Percentiles rank a stretch among this genome's conserved stretches.
phyloP scores from a whole-genome alignment of 768 basidiomycete genomes.

The Dentipellis fragilis region DNA sequence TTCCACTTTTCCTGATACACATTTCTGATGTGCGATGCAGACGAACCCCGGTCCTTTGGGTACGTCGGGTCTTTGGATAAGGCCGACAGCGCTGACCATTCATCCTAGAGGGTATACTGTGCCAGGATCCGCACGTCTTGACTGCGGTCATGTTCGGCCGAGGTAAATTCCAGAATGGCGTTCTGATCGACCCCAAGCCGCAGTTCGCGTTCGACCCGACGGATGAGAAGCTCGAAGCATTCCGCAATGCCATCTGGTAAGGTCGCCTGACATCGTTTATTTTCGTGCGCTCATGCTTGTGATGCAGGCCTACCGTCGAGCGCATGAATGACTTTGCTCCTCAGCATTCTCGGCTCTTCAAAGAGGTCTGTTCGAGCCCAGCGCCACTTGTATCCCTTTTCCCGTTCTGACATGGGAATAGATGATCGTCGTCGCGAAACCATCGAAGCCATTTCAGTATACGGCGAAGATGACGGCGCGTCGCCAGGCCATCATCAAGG shows the following conservation, averaged over 20 bases:
- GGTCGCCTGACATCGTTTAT: not conserved
- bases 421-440: slow-evolving; percentile 34
- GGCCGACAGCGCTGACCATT: slow-evolving; percentile 25
- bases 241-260: slow-evolving; percentile 14
- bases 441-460: slow-evolving; percentile 31
- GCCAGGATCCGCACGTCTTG: slow-evolving; percentile 20
- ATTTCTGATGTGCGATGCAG: not conserved
- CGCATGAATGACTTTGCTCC: slow-evolving; percentile 32
- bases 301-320: slow-evolving; percentile 30
- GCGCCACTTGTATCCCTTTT: not conserved
- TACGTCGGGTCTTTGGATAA: slow-evolving; percentile 28
- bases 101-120: slow-evolving; percentile 28
- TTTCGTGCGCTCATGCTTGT: not conserved
- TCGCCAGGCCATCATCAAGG: slow-evolving; percentile 25
- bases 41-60: slow-evolving; percentile 24
- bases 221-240: slow-evolving; percentile 16
- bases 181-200: slow-evolving; percentile 22
- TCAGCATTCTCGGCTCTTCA: slow-evolving; percentile 35
- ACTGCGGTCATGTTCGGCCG: slow-evolving; percentile 25
- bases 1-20: not conserved
- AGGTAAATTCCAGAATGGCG: slow-evolving; percentile 21
- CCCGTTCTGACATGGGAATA: slow-evolving; percentile 6
- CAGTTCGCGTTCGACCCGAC: slow-evolving; percentile 16
- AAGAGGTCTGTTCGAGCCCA: slow-evolving; percentile 23
- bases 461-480: slow-evolving; percentile 32